A percentile compares a stretch with the other conserved stretches of the same genome.
Conservation (phyloP, 2,329 filamentous ascomycete genomes). For the Fonsecaea nubica region DNA sequence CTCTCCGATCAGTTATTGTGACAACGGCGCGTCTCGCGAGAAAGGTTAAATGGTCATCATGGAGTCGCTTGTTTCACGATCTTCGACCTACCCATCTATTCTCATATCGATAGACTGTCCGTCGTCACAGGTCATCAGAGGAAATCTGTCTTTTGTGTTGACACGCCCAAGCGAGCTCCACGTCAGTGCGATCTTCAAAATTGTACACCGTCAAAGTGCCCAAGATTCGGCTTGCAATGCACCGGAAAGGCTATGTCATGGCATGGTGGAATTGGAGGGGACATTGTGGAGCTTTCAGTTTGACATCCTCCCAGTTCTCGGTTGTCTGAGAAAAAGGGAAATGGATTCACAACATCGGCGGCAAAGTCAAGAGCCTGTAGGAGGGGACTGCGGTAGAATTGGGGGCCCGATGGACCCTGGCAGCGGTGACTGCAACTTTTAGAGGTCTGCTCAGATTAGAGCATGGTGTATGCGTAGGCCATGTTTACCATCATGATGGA, state of each 20-base stretch:
- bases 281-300: not conserved
- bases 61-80: slow-evolving; percentile 4
- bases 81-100: not conserved
- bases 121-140: not conserved
- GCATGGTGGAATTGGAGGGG: not conserved
- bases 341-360: not conserved
- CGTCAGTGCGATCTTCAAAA: not conserved
- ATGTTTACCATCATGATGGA: slow-evolving; percentile 12
- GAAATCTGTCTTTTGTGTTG: not conserved
- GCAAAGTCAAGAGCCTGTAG: not conserved
- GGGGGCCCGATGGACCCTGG: not conserved
- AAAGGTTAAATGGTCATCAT: slow-evolving; percentile 9
- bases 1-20: not conserved
- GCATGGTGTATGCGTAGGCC: not conserved
- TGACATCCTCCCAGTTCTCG: not conserved
- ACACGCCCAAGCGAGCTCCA: not conserved
- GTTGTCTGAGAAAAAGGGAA: not conserved
- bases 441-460: not conserved
- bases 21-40: slow-evolving; percentile 3
- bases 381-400: not conserved
- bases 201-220: not conserved
- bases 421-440: not conserved
- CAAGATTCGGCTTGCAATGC: not conserved
- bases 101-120: not conserved
- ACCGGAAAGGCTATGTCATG: slow-evolving; percentile 1